These are phyloP conservation scores for Fusarium udum DNA, from an alignment of 2,329 filamentous ascomycete genomes.

Conservation along the genomic window DNA sequence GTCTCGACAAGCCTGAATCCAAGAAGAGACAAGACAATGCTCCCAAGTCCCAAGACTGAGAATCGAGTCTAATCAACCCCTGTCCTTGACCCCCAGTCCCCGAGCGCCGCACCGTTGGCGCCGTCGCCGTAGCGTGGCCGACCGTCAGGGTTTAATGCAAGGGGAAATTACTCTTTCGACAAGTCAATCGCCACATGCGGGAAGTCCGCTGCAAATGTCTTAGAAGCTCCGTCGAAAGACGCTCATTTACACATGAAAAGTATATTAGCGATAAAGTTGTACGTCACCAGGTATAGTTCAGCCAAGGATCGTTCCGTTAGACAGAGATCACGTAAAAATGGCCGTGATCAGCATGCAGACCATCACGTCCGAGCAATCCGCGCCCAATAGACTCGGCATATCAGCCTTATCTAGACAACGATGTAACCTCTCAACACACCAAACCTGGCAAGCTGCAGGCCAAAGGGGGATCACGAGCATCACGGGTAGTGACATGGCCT, in stretches of 20 bases:
- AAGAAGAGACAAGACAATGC: conserved; percentile 1
- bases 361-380: neutral
- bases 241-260: neutral
- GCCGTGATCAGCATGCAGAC: neutral
- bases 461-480: conserved; percentile 15
- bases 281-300: neutral
- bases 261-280: neutral
- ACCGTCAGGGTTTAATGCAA: conserved; percentile 43
- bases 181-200: conserved; percentile 2
- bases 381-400: conserved; percentile 12
- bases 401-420: conserved; percentile 34
- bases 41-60: conserved; percentile 11
- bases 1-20: neutral
- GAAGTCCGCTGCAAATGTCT: conserved; percentile 12
- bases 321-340: neutral
- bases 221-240: neutral
- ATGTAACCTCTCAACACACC: conserved; percentile 4
- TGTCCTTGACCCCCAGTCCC: conserved; percentile 13
- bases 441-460: neutral
- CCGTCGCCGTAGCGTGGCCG: conserved; percentile 35
- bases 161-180: conserved; percentile 36
- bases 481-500: neutral
- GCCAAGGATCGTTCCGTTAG: neutral
- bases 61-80: conserved; percentile 9
- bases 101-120: conserved; percentile 43